A percentile compares a stretch with the other conserved stretches of the same genome.
Evolutionary conservation across 2,329 filamentous ascomycete species (phyloP).

Genomic region (Chaetomium strumarium): DNA sequence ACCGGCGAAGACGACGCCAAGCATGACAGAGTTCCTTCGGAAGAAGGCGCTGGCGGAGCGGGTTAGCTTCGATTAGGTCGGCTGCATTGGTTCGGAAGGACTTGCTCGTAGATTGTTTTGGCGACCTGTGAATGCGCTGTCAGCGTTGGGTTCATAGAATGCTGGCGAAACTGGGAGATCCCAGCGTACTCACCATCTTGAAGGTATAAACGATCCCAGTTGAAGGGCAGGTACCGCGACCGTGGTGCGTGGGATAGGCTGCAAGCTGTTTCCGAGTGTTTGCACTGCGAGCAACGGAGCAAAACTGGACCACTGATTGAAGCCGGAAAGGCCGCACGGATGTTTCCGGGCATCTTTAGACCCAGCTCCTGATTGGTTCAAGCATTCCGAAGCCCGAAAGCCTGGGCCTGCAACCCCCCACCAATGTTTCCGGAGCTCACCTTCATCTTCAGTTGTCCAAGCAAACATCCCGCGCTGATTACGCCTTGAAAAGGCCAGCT

Average conservation of each 20-base stretch:
- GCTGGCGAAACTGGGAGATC: background rate
- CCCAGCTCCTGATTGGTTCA: constrained; percentile 30
- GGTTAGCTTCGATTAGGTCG: constrained; percentile 20
- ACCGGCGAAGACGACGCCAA: constrained; percentile 76
- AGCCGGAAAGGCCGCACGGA: constrained; percentile 25
- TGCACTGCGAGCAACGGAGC: constrained; percentile 20
- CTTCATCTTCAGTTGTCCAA: background rate
- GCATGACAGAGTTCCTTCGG: constrained; percentile 81
- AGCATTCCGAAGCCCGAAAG: constrained; percentile 21
- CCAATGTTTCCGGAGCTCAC: constrained; percentile 1
- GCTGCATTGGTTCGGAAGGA: constrained; percentile 19
- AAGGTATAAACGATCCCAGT: constrained; percentile 17
- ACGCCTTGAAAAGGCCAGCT: too few species aligned
- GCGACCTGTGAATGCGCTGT: constrained; percentile 29
- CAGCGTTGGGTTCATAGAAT: constrained; percentile 1
- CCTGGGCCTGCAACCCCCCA: constrained; percentile 16
- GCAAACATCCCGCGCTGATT: background rate
- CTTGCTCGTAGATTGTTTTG: constrained; percentile 54
- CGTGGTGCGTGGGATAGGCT: constrained; percentile 14
- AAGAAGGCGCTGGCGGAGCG: constrained; percentile 62
- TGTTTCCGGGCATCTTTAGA: constrained; percentile 19
- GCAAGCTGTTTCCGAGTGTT: constrained; percentile 16
- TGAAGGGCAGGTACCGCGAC: constrained; percentile 13
- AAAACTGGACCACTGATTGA: constrained; percentile 23
- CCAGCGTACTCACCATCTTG: constrained; percentile 52